A percentile compares a stretch with the other conserved stretches of the same genome.
phyloP scores from a whole-genome alignment of 768 basidiomycete genomes.

The Suillus plorans region DNA sequence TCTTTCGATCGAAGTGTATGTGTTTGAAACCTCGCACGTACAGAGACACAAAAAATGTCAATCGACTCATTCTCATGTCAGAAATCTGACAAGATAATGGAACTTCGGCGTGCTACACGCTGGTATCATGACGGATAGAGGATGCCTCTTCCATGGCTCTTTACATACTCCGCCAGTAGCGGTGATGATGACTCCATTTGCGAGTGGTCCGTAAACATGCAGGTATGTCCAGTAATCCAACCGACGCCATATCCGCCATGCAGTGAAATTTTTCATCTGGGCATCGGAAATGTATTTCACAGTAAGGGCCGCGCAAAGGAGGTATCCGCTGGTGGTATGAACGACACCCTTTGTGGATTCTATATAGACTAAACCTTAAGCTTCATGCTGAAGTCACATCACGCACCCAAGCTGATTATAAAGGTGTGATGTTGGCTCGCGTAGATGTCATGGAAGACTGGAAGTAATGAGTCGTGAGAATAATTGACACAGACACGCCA shows the following conservation, averaged over 20 bases:
- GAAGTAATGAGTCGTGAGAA: constrained; percentile 4
- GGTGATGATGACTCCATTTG: constrained; percentile 79
- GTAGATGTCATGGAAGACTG: constrained; percentile 26
- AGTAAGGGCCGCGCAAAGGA: constrained; percentile 87
- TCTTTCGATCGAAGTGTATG: too few species aligned
- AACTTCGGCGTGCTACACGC: too few species aligned
- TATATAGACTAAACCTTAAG: too few species aligned
- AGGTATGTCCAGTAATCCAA: constrained; percentile 98
- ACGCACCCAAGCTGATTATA: too few species aligned
- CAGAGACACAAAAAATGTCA: too few species aligned
- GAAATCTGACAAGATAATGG: too few species aligned
- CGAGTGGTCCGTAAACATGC: constrained; percentile 93
- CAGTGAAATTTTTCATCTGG: constrained; percentile 95
- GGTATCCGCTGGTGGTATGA: constrained; percentile 85
- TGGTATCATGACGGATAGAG: too few species aligned
- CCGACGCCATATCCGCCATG: constrained; percentile 89
- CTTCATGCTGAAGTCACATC: too few species aligned
- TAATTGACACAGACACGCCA: background rate
- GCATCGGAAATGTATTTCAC: constrained; percentile 97
- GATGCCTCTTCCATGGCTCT: too few species aligned
- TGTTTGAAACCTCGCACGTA: too few species aligned
- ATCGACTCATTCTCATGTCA: too few species aligned
- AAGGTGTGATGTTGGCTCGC: constrained; percentile 16
- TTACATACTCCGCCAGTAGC: constrained; percentile 19
- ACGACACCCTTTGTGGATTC: constrained; percentile 77